Conservation (phyloP, 1,139 yeast species). For the Yarrowia galli region DNA sequence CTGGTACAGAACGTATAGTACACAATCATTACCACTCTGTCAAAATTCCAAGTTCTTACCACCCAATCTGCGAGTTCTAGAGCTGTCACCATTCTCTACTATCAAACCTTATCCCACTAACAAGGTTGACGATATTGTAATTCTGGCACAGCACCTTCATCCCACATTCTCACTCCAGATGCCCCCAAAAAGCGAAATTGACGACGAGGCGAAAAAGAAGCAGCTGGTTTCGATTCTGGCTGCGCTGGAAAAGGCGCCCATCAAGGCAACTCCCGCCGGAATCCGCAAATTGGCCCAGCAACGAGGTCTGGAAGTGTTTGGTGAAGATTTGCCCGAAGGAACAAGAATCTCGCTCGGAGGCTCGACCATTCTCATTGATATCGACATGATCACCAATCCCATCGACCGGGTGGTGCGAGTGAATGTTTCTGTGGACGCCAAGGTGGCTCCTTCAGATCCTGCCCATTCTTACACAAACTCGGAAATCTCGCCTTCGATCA, state of each 20-base stretch:
- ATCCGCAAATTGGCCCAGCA: constrained; percentile 20
- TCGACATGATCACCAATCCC: constrained; percentile 38
- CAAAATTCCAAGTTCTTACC: no score
- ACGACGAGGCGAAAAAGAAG: constrained; percentile 11
- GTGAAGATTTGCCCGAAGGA: constrained; percentile 42
- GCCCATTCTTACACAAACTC: constrained; percentile 9
- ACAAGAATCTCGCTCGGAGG: constrained; percentile 48
- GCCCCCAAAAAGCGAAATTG: constrained; percentile 8
- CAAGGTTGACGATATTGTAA: neutral
- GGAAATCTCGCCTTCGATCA: constrained; percentile 14
- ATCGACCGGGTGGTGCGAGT: constrained; percentile 27
- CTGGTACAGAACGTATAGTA: no score
- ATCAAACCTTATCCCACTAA: neutral
- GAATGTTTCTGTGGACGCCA: constrained; percentile 21
- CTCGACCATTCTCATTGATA: constrained; percentile 47
- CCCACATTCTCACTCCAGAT: neutral
- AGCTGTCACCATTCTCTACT: no score
- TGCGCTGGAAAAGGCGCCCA: constrained; percentile 9
- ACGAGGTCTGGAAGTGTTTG: constrained; percentile 46
- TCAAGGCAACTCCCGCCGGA: constrained; percentile 7
- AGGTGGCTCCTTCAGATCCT: constrained; percentile 15
- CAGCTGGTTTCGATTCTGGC: constrained; percentile 13
- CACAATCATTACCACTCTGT: no score
- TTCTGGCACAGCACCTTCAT: no score
- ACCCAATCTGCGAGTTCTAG: no score